Evolutionary conservation across 2,329 filamentous ascomycete species (phyloP), one percentile per base, ranked within the genome.

Genomic region (Pyricularia sp.): DNA sequence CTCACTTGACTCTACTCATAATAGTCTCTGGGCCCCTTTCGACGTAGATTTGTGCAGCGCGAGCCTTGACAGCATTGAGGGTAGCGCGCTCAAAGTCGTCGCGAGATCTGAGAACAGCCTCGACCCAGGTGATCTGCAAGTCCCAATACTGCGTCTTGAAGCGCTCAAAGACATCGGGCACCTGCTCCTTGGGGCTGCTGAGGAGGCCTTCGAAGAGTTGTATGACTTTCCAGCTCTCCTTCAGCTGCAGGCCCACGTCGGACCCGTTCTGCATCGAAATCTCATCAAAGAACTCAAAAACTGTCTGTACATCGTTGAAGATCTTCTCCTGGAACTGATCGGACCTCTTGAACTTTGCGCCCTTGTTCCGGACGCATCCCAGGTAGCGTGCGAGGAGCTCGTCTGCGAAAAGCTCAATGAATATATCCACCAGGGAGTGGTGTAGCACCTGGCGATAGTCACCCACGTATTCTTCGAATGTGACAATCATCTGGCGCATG

Each of bases 11-110:
- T 77, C 91, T 93, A 68, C 90, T 87, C 93, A 99, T 97, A 68
- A 99, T 90, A 2, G 94, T 97, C 77, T 97, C 93, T 22, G 84
- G 77, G 0, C 91, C 93, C 68, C 92, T 84, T 67, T 89, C 88
- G 1, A 93, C 87, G 66, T 89, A 87, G 69, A 96, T 84, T 75
- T 91, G 90, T 8, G 91, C 93, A n/a, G 93, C 93, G 73, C 88
- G 85, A 2, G 87, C 86, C 81, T 97, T 97, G 62, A 97, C 88
- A 22, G 86, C 84, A 72, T 91, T 94, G 68, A 97, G 76, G 90
- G 97, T 91, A 66, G 85, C 84, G 69, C 93, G 82, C 75, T 97
- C 94, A 77, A 96, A 97, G 78, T 99, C 94, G 75, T 99, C 94
- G 70, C 96, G 82, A 1, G 87, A 82, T 69, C 93, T 84, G 68